Evolutionary conservation across 208 protist genomes (phyloP).

Genomic region (Crithidia mellificae): DNA sequence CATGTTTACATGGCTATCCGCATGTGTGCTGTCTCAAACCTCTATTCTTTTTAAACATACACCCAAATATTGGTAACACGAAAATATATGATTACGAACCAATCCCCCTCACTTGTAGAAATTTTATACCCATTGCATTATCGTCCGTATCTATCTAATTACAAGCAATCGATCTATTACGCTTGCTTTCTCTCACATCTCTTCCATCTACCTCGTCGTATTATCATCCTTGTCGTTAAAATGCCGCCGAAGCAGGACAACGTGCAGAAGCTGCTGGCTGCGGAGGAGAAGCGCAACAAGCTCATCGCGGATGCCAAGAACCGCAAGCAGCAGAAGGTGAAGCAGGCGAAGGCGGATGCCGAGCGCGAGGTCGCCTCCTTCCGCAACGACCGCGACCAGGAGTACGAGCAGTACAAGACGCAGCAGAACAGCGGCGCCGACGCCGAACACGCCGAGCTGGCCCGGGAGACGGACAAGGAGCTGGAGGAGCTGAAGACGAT

Average conservation of each 20-base stretch:
- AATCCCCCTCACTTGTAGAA: no score
- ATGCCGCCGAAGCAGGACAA: conserved; percentile 90
- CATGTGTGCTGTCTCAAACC: no score
- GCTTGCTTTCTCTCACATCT: no score
- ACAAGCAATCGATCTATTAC: no score
- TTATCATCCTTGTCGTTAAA: background rate
- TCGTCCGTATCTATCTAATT: no score
- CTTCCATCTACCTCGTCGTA: no score
- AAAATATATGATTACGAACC: no score
- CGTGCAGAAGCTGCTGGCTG: conserved; percentile 84
- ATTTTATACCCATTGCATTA: no score
- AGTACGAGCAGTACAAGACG: conserved; percentile 67
- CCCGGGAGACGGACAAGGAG: conserved; percentile 65
- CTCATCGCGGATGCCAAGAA: conserved; percentile 81
- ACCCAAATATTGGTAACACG: no score
- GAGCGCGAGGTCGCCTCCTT: conserved; percentile 82
- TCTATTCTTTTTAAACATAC: no score
- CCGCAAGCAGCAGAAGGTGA: conserved; percentile 81
- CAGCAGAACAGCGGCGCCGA: conserved; percentile 59
- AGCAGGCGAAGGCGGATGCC: conserved; percentile 83
- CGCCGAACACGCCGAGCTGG: conserved; percentile 59
- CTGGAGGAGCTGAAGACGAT: conserved; percentile 64
- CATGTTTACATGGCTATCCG: no score
- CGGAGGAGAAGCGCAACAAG: conserved; percentile 84
- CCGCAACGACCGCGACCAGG: conserved; percentile 65